Conservation (phyloP, 768 basidiomycete genomes). For the Dioszegia aurantiaca region DNA sequence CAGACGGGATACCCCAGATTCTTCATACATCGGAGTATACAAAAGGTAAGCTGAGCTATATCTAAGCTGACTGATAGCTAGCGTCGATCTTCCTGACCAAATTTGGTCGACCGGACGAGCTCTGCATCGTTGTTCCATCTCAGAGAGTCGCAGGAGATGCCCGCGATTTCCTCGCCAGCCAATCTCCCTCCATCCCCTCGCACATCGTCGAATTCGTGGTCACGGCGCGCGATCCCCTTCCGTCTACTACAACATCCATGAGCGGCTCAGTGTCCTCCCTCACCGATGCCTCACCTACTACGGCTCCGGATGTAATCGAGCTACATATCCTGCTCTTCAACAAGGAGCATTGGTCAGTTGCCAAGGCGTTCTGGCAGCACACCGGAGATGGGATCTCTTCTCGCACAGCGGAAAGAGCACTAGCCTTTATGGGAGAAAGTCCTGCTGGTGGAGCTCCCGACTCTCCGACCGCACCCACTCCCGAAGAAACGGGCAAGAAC, state of each 20-base stretch:
- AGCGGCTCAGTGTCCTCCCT: conserved; percentile 6
- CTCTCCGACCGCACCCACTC: conserved; percentile 9
- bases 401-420: conserved; percentile 76
- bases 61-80: conserved; percentile 60
- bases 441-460: conserved; percentile 32
- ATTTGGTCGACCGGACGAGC: conserved; percentile 69
- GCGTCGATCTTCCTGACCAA: conserved; percentile 71
- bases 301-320: conserved; percentile 56
- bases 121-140: conserved; percentile 75
- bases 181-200: conserved; percentile 60
- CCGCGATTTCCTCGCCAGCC: conserved; percentile 62
- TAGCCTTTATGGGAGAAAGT: conserved; percentile 64
- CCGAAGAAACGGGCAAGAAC: conserved; percentile 22
- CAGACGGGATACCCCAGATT: conserved; percentile 90
- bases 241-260: conserved; percentile 23
- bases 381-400: conserved; percentile 85
- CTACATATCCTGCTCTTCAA: conserved; percentile 82
- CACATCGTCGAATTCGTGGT: conserved; percentile 64
- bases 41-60: conserved; percentile 61
- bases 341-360: conserved; percentile 60
- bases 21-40: conserved; percentile 81
- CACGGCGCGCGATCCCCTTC: conserved; percentile 54
- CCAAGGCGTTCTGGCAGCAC: conserved; percentile 96
- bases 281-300: conserved; percentile 4
- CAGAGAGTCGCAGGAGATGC: conserved; percentile 70